Percentiles rank a stretch among this genome's conserved stretches.
phyloP scores from a whole-genome alignment of 2,329 filamentous ascomycete species.

The Fusarium sp. region DNA sequence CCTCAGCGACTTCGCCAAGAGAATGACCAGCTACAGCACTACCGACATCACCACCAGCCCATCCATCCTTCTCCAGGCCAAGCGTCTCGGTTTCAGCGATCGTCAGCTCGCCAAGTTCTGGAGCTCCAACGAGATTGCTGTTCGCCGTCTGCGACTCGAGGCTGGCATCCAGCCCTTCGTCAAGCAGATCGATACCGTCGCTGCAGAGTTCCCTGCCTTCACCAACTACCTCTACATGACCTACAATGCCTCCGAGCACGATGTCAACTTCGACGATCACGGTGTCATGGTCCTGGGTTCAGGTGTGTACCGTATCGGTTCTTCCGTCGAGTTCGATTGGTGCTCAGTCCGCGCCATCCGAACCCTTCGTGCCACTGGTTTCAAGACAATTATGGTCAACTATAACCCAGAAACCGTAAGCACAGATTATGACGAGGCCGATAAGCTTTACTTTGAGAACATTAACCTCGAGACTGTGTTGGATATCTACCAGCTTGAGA shows the following conservation, averaged over 20 bases:
- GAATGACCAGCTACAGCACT: slow-evolving; percentile 77
- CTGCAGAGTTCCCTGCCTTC: slow-evolving; percentile 92
- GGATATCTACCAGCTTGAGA: slow-evolving; percentile 93
- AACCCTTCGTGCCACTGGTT: slow-evolving; percentile 84
- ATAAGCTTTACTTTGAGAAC: slow-evolving; percentile 96
- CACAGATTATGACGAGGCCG: slow-evolving; percentile 95
- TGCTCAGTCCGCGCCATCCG: slow-evolving; percentile 95
- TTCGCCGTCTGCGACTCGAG: slow-evolving; percentile 87
- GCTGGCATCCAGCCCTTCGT: slow-evolving; percentile 89
- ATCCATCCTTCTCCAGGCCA: slow-evolving; percentile 83
- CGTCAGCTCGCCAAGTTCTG: slow-evolving; percentile 94
- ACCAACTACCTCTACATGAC: slow-evolving; percentile 98
- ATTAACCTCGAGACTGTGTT: slow-evolving; percentile 91
- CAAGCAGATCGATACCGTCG: slow-evolving; percentile 99
- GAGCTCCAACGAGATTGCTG: slow-evolving; percentile 93
- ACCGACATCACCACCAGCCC: slow-evolving; percentile 75
- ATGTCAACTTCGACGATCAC: slow-evolving; percentile 87
- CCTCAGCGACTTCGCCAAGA: slow-evolving; percentile 88
- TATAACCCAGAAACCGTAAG: slow-evolving; percentile 92
- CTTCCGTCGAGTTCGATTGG: slow-evolving; percentile 99
- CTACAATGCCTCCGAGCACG: slow-evolving; percentile 91
- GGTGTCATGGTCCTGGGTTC: slow-evolving; percentile 97
- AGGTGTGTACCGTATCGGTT: slow-evolving; percentile 96
- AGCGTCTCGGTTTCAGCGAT: slow-evolving; percentile 95
- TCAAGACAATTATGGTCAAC: slow-evolving; percentile 98